These are phyloP conservation scores for Rhizopus delemar DNA, from an alignment of 371 early-diverging fungal genomes.

Conservation along the genomic window DNA sequence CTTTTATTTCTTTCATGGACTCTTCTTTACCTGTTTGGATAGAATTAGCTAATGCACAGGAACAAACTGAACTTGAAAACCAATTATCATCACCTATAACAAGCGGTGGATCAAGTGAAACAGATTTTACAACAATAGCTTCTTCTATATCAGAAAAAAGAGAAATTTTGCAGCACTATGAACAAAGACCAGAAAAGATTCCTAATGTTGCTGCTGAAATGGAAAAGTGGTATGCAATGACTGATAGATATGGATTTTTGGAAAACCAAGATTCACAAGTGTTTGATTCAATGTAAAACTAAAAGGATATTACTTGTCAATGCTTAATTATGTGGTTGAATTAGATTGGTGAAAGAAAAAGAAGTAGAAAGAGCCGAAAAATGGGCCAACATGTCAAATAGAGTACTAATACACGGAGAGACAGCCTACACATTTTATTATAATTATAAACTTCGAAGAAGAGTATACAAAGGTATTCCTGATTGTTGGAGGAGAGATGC, in stretches of 20 bases:
- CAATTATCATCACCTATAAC: slow-evolving; percentile 18
- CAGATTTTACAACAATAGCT: slow-evolving; percentile 20
- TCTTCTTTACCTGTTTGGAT: slow-evolving; percentile 11
- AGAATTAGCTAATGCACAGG: slow-evolving; percentile 10
- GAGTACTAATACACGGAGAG: slow-evolving; percentile 31
- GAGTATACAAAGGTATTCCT: slow-evolving; percentile 68
- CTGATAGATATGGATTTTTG: slow-evolving; percentile 56
- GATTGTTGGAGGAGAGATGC: slow-evolving; percentile 67
- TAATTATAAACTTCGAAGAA: slow-evolving; percentile 47
- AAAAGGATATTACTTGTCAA: neutral
- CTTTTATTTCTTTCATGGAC: neutral
- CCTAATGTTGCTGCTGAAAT: slow-evolving; percentile 47
- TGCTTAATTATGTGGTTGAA: neutral
- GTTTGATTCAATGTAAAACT: slow-evolving; percentile 18
- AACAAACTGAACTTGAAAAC: slow-evolving; percentile 10
- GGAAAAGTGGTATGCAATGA: slow-evolving; percentile 53
- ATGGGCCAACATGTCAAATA: slow-evolving; percentile 61
- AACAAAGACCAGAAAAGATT: slow-evolving; percentile 29
- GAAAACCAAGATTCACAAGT: slow-evolving; percentile 16
- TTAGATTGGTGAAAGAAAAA: slow-evolving; percentile 26
- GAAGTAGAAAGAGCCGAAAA: slow-evolving; percentile 51
- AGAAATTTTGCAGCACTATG: slow-evolving; percentile 18
- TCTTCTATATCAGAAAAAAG: slow-evolving; percentile 12
- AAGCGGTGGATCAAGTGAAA: slow-evolving; percentile 17
- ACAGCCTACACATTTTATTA: slow-evolving; percentile 45